These are phyloP conservation scores for Verticillium longisporum DNA, from an alignment of 2,329 filamentous ascomycete species.

Conservation along the genomic window DNA sequence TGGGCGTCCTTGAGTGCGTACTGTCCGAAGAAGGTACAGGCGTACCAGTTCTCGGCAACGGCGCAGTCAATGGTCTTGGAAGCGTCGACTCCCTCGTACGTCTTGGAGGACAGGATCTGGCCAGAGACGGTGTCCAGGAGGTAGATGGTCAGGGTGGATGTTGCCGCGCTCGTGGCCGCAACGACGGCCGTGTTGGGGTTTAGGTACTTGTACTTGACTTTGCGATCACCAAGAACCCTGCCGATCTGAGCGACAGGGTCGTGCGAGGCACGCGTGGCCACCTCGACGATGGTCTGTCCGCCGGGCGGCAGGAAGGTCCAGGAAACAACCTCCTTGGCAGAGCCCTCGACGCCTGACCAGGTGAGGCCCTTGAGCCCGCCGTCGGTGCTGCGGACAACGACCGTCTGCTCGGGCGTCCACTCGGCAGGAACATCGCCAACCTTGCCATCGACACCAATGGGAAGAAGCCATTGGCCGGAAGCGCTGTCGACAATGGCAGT, in stretches of 20 bases:
- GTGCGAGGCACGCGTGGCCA: slow-evolving; percentile 63
- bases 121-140: slow-evolving; percentile 84
- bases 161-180: slow-evolving; percentile 55
- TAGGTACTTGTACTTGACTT: slow-evolving; percentile 93
- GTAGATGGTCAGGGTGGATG: slow-evolving; percentile 61
- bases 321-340: slow-evolving; percentile 37
- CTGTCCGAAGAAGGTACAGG: slow-evolving; percentile 69
- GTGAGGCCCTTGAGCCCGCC: slow-evolving; percentile 49
- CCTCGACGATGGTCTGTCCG: slow-evolving; percentile 60
- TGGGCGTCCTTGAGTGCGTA: slow-evolving; percentile 49
- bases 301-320: slow-evolving; percentile 69
- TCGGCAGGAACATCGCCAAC: slow-evolving; percentile 37
- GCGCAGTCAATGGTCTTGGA: slow-evolving; percentile 67
- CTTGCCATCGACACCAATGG: slow-evolving; percentile 43
- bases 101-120: slow-evolving; percentile 64
- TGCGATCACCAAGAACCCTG: slow-evolving; percentile 82
- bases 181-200: slow-evolving; percentile 81
- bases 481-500: slow-evolving; percentile 45
- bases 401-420: slow-evolving; percentile 41
- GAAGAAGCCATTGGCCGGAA: slow-evolving; percentile 45
- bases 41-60: slow-evolving; percentile 92
- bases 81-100: slow-evolving; percentile 67
- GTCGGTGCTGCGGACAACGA: slow-evolving; percentile 45
- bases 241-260: slow-evolving; percentile 94
- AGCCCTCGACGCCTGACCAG: slow-evolving; percentile 35